Conservation (phyloP, 208 protist genomes). For the Crithidia fasciculata region DNA sequence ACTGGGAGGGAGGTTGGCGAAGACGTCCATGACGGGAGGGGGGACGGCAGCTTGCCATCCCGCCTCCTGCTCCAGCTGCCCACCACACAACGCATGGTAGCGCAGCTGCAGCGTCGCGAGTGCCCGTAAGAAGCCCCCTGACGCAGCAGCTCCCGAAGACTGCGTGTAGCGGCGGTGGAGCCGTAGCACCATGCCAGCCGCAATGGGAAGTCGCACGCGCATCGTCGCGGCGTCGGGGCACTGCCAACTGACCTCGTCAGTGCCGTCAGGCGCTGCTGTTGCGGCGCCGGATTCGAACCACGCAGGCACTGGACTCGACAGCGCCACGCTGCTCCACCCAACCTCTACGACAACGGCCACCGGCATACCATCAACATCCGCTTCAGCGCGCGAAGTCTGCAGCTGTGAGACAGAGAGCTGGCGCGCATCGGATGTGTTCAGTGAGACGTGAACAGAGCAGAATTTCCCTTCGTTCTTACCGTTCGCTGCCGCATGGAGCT, state of each 20-base stretch:
- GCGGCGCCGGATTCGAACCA: constrained; percentile 10
- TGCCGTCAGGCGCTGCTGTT: neutral
- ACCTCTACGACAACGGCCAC: constrained; percentile 25
- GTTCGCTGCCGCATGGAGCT: no score
- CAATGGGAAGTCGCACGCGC: constrained; percentile 16
- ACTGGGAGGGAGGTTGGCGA: constrained; percentile 10
- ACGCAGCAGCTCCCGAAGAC: neutral
- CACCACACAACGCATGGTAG: constrained; percentile 42
- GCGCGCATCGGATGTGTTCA: constrained; percentile 8
- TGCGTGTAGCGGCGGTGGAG: constrained; percentile 13
- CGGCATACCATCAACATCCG: neutral
- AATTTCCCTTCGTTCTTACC: neutral
- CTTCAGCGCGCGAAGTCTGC: neutral
- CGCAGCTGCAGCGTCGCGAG: constrained; percentile 42
- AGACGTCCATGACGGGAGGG: constrained; percentile 30
- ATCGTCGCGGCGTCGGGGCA: neutral
- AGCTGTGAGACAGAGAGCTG: neutral
- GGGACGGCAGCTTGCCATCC: constrained; percentile 49
- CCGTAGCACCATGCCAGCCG: constrained; percentile 1
- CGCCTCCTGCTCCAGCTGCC: constrained; percentile 33
- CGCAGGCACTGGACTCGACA: constrained; percentile 1
- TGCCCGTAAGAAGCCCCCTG: constrained; percentile 20
- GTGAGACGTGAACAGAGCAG: constrained; percentile 7
- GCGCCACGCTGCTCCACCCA: neutral
- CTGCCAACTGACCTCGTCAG: constrained; percentile 1